These are phyloP conservation scores for Candida oleophila DNA, from an alignment of 805 yeast genomes.

Conservation along the genomic window DNA sequence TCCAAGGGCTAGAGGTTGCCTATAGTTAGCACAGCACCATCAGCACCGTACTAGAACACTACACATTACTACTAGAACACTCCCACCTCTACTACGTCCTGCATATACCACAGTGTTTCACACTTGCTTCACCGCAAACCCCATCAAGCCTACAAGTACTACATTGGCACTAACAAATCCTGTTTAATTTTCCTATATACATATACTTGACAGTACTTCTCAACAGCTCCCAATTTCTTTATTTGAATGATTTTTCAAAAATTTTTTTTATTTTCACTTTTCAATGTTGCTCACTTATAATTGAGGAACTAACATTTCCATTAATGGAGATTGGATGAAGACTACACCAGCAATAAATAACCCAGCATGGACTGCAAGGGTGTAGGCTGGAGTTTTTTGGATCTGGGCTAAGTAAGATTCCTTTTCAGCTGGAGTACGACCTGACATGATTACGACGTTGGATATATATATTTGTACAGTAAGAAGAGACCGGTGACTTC, in stretches of 20 bases:
- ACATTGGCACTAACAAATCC: too few species aligned
- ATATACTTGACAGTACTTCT: background rate
- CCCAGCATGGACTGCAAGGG: slow-evolving; percentile 60
- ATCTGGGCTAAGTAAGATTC: slow-evolving; percentile 47
- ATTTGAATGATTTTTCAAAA: background rate
- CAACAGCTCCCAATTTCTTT: background rate
- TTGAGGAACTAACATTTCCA: slow-evolving; percentile 83
- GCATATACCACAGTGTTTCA: background rate
- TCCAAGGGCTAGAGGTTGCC: too few species aligned
- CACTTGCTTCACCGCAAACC: too few species aligned
- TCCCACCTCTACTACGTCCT: background rate
- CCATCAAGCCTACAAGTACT: too few species aligned
- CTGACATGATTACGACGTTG: slow-evolving; percentile 15
- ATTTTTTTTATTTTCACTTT: background rate
- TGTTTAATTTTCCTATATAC: background rate
- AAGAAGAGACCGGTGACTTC: background rate
- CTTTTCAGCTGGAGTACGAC: slow-evolving; percentile 21
- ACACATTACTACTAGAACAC: background rate
- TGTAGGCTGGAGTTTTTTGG: slow-evolving; percentile 63
- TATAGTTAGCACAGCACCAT: background rate
- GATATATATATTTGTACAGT: background rate
- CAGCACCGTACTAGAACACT: background rate
- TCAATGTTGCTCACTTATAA: slow-evolving; percentile 22
- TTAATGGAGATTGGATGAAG: slow-evolving; percentile 72
- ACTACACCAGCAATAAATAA: slow-evolving; percentile 72